Base-by-base conservation (phyloP, 768 basidiomycete species). In the Pulveroboletus ravenelii region DNA sequence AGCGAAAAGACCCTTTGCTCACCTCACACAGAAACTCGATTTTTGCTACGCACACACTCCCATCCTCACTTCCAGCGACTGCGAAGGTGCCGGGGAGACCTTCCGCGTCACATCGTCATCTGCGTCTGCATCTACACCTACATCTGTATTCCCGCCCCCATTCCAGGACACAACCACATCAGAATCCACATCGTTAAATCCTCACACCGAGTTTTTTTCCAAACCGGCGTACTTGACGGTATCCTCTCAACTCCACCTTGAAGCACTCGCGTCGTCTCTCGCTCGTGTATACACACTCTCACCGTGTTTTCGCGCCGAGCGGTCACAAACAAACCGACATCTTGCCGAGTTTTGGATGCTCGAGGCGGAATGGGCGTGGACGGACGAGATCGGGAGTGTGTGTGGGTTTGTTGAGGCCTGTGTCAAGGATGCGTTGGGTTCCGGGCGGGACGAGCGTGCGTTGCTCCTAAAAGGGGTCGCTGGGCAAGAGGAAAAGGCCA, bases 291-390 rank as follows among this genome's bases (percentile, higher is more conserved):
- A 93, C 72, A 94, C 94, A 1, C 79, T 99, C 20, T 85, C 89
- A 0, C 94, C 96, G 0, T 87, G 88, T 56, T 99, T 99, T 70
- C 87, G 96, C 14, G 95, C 96, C 18, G 96, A 99, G 64, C 82
- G 82, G 6, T 89, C 86, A 3, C 78, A 85, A 57, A 97, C 95
- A 2, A 80, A 81, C 30, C 77, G 95, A n/a, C 96, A 99, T 64
- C 79, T 99, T 12, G 84, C 91, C 45, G 96, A 99, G 67, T 99
- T 99, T 68, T 97, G 92, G 89, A 99, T 99, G 96, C 81, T 97
- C 47, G 96, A 99, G 70, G 94, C 90, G 0, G 96, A 99, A 64
- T 85, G 91, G 79, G 83, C 83, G 0, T 87, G 83, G 62, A 70
- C 74, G 18, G 57, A 59, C 20, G 64, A 65, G 8, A 64, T 86